phyloP scores from a whole-genome alignment of 345 rosid species.

The Erodium maritimum region DNA sequence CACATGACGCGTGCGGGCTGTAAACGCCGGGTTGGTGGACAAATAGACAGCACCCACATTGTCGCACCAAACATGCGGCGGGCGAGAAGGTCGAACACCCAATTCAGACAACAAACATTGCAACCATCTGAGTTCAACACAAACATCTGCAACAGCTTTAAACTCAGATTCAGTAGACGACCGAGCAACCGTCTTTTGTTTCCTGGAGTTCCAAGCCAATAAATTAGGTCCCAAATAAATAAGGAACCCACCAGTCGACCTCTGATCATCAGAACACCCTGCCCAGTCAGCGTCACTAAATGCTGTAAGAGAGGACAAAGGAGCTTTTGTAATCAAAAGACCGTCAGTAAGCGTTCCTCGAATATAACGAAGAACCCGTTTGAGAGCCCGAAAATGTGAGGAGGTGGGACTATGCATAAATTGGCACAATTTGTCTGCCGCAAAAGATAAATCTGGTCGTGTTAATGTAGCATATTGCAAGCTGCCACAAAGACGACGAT shows the following conservation, averaged over 20 bases:
- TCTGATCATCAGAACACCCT: no score
- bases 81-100: no score
- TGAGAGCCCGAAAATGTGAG: background rate
- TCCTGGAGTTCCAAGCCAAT: background rate
- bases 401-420: background rate
- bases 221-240: background rate
- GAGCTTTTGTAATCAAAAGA: background rate
- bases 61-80: no score
- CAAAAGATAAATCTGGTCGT: background rate
- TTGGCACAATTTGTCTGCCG: background rate
- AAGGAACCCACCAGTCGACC: background rate
- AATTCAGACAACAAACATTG: background rate
- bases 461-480: conserved; percentile 1
- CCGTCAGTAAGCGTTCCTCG: background rate
- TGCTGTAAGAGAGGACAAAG: background rate
- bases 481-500: background rate
- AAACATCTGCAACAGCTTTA: background rate
- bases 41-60: no score
- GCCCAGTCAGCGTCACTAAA: conserved; percentile 2
- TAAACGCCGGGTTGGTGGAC: no score
- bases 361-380: background rate
- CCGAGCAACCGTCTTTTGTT: background rate
- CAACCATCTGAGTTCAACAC: background rate
- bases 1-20: no score
- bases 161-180: background rate